phyloP scores from a whole-genome alignment of 2,329 filamentous ascomycete species.

The Orbilia javanica region DNA sequence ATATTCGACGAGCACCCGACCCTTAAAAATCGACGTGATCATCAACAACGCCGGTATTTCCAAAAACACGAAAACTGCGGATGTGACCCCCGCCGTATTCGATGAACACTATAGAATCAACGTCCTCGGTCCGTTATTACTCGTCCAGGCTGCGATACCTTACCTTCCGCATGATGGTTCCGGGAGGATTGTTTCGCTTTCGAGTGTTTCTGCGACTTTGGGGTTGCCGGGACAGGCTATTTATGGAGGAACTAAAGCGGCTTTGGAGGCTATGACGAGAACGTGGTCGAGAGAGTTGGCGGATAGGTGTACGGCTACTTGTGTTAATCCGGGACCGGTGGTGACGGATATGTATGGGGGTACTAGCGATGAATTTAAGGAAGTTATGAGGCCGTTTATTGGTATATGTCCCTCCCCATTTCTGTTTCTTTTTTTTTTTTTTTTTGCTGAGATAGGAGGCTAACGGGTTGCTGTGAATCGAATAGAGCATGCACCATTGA shows the following conservation, averaged over 20 bases:
- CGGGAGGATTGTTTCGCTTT: conserved; percentile 75
- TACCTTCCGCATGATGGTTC: conserved; percentile 78
- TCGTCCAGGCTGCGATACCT: conserved; percentile 79
- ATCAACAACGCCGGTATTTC: conserved; percentile 87
- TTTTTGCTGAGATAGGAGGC: neutral
- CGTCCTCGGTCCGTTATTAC: conserved; percentile 81
- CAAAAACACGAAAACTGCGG: conserved; percentile 74
- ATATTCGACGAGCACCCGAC: conserved; percentile 65
- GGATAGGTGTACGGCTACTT: conserved; percentile 75
- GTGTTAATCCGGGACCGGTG: conserved; percentile 76
- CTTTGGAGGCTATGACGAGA: conserved; percentile 77
- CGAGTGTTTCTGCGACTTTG: conserved; percentile 71
- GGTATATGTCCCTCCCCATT: conserved; percentile 57
- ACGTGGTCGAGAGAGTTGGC: conserved; percentile 75
- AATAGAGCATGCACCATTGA: conserved; percentile 72
- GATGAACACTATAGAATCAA: conserved; percentile 81
- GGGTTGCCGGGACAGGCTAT: conserved; percentile 65
- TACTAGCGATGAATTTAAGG: conserved; percentile 72
- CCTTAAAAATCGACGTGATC: conserved; percentile 81
- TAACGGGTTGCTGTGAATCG: conserved; percentile 64
- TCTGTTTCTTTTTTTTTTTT: neutral
- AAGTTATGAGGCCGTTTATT: conserved; percentile 72
- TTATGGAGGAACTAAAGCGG: conserved; percentile 71
- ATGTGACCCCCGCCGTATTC: conserved; percentile 76
- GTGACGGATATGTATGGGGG: conserved; percentile 75